phyloP scores from a whole-genome alignment of 2,329 filamentous ascomycete species.

The Colletotrichum karsti region DNA sequence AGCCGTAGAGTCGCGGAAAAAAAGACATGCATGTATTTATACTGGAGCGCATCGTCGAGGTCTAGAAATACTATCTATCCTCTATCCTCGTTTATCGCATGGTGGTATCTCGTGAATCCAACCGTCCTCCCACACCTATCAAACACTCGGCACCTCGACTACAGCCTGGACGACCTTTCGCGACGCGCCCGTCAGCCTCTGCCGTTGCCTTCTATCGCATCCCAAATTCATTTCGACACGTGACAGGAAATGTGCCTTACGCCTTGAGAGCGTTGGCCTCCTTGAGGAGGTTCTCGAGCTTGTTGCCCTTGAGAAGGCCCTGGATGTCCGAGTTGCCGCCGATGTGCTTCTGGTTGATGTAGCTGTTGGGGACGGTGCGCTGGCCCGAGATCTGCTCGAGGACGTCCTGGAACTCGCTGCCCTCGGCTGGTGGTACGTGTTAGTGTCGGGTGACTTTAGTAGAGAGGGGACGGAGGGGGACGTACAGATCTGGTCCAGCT shows the following conservation, averaged over 20 bases:
- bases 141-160: not conserved
- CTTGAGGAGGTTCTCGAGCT: constrained; percentile 50
- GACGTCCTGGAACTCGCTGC: constrained; percentile 82
- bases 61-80: not conserved
- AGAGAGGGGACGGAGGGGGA: constrained; percentile 33
- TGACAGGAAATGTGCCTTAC: constrained; percentile 39
- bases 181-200: constrained; percentile 4
- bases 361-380: constrained; percentile 94
- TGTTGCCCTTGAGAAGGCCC: constrained; percentile 56
- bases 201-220: not conserved
- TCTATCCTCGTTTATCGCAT: not conserved
- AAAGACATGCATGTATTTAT: constrained; percentile 21
- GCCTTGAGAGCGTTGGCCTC: constrained; percentile 51
- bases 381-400: constrained; percentile 84
- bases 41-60: not conserved
- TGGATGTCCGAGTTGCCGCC: constrained; percentile 93
- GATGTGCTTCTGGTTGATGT: constrained; percentile 90
- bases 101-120: constrained; percentile 15
- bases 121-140: not conserved
- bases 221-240: not conserved
- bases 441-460: not conserved
- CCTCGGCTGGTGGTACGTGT: constrained; percentile 70
- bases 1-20: not conserved
- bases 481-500: constrained; percentile 87
- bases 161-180: constrained; percentile 14